Evolutionary conservation across 192 early-diverging fungal genomes (phyloP), one percentile per base, ranked within the genome.

Genomic region (Coemansia sp.): DNA sequence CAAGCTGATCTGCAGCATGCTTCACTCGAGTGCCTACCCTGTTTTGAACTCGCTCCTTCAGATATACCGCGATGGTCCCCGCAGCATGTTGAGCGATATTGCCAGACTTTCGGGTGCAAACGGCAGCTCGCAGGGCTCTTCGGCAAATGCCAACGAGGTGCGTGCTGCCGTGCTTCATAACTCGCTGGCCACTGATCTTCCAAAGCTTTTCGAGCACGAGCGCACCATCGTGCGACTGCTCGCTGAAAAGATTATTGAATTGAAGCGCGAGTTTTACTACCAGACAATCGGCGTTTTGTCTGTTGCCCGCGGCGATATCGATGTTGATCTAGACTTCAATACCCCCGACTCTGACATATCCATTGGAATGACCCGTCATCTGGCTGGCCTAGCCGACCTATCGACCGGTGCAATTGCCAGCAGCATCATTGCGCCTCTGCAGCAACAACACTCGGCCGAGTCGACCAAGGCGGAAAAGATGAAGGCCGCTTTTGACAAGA

Each of bases 121-220:
- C 53, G 50, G 33, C 40, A 6, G 24, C 4, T 49, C 55, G 2
- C 30, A 22, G 18, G 20, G 25, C 26, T 54, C 60, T 23, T 23
- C 45, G 8, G 27, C 53, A 2, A 58, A 66, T 15, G 37, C 41
- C 11, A 46, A 49, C 27, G 54, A 55, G 23, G 37, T 43, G 10
- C 48, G 63, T 10, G 23, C 42, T 15, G 23, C 55, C 15, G 27
- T 34, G 15, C 59, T 66, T 15, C 57, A 58, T 18, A 38, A 27
- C 23, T 41, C 51, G 37, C 55, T 73, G 15, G 55, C 59, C 5
- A 38, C 35, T 30, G 71, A 73, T 9, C 64, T 73, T 18, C 71
- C 71, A 11, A 55, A 45, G 71, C 58, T 73, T 14, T 73, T 73
- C 55, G 63, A 63, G 8, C 48, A 73, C 28, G 71, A 73, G 49